Base-by-base conservation (phyloP, 345 rosid genomes). In the Trapa incisa region DNA sequence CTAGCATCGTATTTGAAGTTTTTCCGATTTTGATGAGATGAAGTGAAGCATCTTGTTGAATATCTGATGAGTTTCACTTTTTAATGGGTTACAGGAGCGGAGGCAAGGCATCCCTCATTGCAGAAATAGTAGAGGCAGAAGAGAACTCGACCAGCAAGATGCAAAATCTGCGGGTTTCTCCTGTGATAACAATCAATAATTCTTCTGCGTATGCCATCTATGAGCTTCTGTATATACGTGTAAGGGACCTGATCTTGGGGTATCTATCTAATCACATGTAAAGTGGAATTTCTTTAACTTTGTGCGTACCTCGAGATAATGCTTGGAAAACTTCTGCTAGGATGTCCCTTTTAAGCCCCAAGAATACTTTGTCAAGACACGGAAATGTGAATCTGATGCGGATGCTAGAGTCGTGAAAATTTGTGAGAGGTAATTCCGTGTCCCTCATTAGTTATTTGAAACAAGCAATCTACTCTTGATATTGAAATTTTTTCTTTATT, bases 71-170 rank as follows among this genome's bases (percentile, higher is more conserved):
- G 1, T 13, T 5, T 48, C 13, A 66, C n/a, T 50, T 8, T 22
- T 38, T 14, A 8, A 5, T 43, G 37, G 37, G 15, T 61, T 16
- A 29, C 37, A 39, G 89, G 98, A 89, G 88, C 60, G 98, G 98
- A 14, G 83, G 89, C 65, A 97, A 92, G 72, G 89, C 98, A 52
- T 92, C 92, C 17, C 85, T 92, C 0, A 84, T 92, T 33, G 96
- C 96, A 14, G 96, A 90, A 77, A 71, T 93, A 60, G 97, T 87
- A 66, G 98, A 93, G 80, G 95, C 89, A 16, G 97, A 94, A 87
- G 91, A 91, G 81, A 94, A 91, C 68, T 83, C 95, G 5, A 80
- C 88, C 37, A 79, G 64, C 56, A 78, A 77, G 72, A 90, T 90
- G 97, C 84, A 78, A 67, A 87, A 91, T 2, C 68, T 94, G 71